Percentiles rank a stretch among this genome's conserved stretches.
phyloP scores from a whole-genome alignment of 768 basidiomycete genomes.

The Tephrocybe sp. region DNA sequence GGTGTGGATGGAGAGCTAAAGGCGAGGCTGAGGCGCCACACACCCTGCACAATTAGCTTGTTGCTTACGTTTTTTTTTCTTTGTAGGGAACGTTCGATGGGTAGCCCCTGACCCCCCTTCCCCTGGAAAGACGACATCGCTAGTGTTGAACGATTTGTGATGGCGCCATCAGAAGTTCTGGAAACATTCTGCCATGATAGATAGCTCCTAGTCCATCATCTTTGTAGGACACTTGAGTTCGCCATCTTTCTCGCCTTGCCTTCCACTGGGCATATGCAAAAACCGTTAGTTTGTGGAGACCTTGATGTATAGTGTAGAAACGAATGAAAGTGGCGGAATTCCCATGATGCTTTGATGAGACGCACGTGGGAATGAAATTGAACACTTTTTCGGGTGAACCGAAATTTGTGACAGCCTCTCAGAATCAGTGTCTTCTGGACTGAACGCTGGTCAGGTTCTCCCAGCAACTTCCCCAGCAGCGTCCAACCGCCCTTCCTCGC shows the following conservation, averaged over 20 bases:
- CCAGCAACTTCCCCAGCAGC: neutral
- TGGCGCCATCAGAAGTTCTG: conserved; percentile 3
- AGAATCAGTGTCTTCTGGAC: conserved; percentile 9
- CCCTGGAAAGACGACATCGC: neutral
- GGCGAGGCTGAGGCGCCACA: conserved; percentile 79
- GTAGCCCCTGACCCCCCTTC: neutral
- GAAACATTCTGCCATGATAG: neutral
- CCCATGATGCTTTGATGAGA: conserved; percentile 4
- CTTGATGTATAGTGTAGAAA: neutral
- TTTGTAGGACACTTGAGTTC: too few relatives aligned
- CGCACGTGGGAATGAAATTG: conserved; percentile 14
- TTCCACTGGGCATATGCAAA: neutral
- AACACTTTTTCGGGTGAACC: conserved; percentile 14
- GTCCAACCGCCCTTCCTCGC: neutral
- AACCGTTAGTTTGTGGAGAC: neutral
- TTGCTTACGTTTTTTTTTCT: conserved; percentile 6
- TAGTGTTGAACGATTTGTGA: neutral
- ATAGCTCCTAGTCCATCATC: neutral
- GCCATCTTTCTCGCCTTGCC: neutral
- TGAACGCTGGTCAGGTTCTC: conserved; percentile 14
- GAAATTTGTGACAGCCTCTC: conserved; percentile 20
- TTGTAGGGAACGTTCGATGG: neutral
- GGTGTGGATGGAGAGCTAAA: conserved; percentile 80
- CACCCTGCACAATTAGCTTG: neutral
- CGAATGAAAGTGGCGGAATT: neutral